Evolutionary conservation across 495 filamentous ascomycete species (phyloP), one percentile per base, ranked within the genome.

Genomic region (Penicillium canariense): DNA sequence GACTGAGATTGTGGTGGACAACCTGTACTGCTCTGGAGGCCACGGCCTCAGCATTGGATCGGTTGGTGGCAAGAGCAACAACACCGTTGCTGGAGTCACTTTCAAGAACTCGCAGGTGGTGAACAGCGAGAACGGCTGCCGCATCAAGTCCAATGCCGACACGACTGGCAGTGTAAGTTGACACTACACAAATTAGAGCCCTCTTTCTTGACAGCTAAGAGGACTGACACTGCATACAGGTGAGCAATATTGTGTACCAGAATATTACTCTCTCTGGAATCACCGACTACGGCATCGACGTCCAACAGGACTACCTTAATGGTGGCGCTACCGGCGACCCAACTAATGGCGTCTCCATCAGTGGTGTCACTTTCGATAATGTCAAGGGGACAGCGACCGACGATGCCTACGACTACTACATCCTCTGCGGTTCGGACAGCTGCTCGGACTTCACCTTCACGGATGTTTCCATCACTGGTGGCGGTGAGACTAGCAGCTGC

Each of bases 221-320:
- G 17, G 2, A 15, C 30, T 50, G 9, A 54, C 20, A 27, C 11
- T 3, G 15, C 36, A 6, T 44, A 44, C 32, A 56, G 50, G 67
- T 76, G 34, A 57, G 61, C 51, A 71, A 75, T 53, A 68, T 77
- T 40, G 69, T 64, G n/a, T 80, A 74, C 62, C 54, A 61, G 54
- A 72, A 77, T 54, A 79, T 77, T 52, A 65, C 59, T 5, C 36
- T 77, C 22, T 56, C 54, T 14, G 68, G 71, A 31, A 77, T 80
- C 56, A 54, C 63, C 9, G 68, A 61, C 58, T 80, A 80, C 54
- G 78, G 76, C 14, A 77, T 77, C 50, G 76, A 71, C 35, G 57
- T 79, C 28, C 70, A 78, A 60, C 71, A 79, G 62, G 74, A 78
- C 55, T 79, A 79, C 50, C 56, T 72, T n/a, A 79, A 79, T 49